Conservation (phyloP, 495 filamentous ascomycete genomes). For the Articulospora tetracladia region DNA sequence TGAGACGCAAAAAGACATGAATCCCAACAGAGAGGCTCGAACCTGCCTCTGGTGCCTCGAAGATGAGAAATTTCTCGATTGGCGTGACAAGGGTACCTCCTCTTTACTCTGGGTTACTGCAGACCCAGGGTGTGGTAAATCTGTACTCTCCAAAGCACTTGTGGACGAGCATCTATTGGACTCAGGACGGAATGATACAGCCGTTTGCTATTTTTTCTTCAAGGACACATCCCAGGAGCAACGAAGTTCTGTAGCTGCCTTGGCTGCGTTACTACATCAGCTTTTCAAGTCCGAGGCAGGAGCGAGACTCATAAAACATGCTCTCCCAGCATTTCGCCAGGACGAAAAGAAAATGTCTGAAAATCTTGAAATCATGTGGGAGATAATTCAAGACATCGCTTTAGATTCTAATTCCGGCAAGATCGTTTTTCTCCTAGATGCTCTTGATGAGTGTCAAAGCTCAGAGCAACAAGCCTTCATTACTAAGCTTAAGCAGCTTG, state of each 20-base stretch:
- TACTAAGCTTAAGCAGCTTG: constrained; percentile 1
- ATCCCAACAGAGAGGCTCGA: constrained; percentile 28
- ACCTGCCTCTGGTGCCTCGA: constrained; percentile 37
- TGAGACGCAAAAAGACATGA: constrained; percentile 37
- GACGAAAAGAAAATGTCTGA: background rate
- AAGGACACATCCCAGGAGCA: constrained; percentile 36
- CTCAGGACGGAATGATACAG: background rate
- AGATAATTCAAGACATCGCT: constrained; percentile 26
- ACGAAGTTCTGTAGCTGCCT: constrained; percentile 20
- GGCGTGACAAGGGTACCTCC: constrained; percentile 26
- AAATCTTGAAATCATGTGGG: background rate
- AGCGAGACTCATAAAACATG: constrained; percentile 19
- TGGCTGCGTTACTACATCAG: constrained; percentile 26
- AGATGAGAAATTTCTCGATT: constrained; percentile 31
- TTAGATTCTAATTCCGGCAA: constrained; percentile 33
- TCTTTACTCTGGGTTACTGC: constrained; percentile 34
- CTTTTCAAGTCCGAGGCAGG: constrained; percentile 8
- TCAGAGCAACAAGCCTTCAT: constrained; percentile 5
- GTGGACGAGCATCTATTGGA: constrained; percentile 26
- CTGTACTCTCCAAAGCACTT: constrained; percentile 32
- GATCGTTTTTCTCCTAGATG: constrained; percentile 47
- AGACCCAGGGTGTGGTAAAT: constrained; percentile 41
- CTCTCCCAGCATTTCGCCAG: background rate
- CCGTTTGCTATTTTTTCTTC: constrained; percentile 45
- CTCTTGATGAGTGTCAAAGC: constrained; percentile 38